Conservation (phyloP, 2,329 filamentous ascomycete species). For the Aureobasidium uvarum region DNA sequence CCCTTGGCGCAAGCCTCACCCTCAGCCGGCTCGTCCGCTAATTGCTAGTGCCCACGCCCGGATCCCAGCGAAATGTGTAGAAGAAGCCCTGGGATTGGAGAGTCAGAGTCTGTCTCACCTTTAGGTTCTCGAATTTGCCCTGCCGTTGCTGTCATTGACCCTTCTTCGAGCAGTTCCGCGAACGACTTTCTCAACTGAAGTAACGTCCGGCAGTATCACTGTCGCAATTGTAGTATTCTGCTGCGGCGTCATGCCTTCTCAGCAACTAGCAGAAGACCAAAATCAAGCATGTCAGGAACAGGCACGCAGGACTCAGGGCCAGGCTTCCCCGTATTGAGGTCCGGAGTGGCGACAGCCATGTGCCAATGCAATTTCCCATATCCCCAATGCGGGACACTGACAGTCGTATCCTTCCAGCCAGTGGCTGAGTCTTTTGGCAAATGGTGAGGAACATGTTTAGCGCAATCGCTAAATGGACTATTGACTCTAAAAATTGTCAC, state of each 20-base stretch:
- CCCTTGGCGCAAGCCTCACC: conserved; percentile 17
- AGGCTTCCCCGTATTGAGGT: conserved; percentile 11
- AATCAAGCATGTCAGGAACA: not conserved
- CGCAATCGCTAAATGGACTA: conserved; percentile 15
- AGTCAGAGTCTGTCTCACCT: conserved; percentile 16
- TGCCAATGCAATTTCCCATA: conserved; percentile 22
- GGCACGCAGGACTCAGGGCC: not conserved
- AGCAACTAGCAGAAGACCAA: not conserved
- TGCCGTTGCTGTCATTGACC: conserved; percentile 16
- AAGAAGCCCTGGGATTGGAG: conserved; percentile 2
- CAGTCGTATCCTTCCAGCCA: conserved; percentile 10
- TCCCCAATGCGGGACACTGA: conserved; percentile 20
- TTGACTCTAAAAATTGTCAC: conserved; percentile 24
- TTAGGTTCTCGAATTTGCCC: conserved; percentile 6
- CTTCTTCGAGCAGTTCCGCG: not conserved
- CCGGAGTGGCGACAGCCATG: conserved; percentile 8
- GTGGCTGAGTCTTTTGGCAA: conserved; percentile 12
- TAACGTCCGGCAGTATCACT: conserved; percentile 9
- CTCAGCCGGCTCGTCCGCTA: conserved; percentile 16
- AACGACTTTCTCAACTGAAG: conserved; percentile 12
- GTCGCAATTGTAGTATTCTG: conserved; percentile 4
- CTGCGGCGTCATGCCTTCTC: not conserved
- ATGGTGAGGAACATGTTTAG: conserved; percentile 8
- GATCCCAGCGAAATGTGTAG: conserved; percentile 20
- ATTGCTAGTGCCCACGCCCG: conserved; percentile 16